phyloP scores from a whole-genome alignment of 352 stramenopile species.

The Phytopythium kandeliae region DNA sequence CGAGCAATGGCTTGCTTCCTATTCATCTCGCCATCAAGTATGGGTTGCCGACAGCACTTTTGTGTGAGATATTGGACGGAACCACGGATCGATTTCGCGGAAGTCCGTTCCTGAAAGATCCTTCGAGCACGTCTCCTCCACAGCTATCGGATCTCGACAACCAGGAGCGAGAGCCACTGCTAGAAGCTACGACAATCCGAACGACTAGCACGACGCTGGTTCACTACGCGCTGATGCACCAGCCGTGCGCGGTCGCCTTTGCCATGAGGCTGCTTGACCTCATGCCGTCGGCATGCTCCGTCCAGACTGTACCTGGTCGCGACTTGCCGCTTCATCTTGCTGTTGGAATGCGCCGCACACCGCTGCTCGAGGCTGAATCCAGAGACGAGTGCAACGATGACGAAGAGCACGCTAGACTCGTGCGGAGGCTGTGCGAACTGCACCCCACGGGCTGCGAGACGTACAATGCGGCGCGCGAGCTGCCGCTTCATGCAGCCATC shows the following conservation, averaged over 20 bases:
- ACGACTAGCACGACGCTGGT: constrained; percentile 41
- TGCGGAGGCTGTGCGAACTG: constrained; percentile 17
- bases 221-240: constrained; percentile 52
- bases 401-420: neutral
- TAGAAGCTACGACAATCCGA: constrained; percentile 22
- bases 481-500: constrained; percentile 50
- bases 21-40: constrained; percentile 45
- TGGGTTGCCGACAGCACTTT: constrained; percentile 13
- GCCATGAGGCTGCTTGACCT: constrained; percentile 23
- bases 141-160: too few species aligned
- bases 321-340: constrained; percentile 50
- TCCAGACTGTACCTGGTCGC: constrained; percentile 14
- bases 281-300: constrained; percentile 23
- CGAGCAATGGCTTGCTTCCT: constrained; percentile 23
- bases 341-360: constrained; percentile 9
- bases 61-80: neutral
- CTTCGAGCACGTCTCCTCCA: too few species aligned
- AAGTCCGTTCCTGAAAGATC: too few species aligned
- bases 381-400: neutral
- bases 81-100: too few species aligned
- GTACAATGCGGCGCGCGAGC: constrained; percentile 33
- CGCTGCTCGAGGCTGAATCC: too few species aligned
- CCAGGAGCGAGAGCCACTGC: constrained; percentile 3
- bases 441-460: constrained; percentile 25
- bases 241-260: constrained; percentile 17